phyloP scores from a whole-genome alignment of 1,139 yeast genomes.

The Hemisphaericaspora lyxosophila region DNA sequence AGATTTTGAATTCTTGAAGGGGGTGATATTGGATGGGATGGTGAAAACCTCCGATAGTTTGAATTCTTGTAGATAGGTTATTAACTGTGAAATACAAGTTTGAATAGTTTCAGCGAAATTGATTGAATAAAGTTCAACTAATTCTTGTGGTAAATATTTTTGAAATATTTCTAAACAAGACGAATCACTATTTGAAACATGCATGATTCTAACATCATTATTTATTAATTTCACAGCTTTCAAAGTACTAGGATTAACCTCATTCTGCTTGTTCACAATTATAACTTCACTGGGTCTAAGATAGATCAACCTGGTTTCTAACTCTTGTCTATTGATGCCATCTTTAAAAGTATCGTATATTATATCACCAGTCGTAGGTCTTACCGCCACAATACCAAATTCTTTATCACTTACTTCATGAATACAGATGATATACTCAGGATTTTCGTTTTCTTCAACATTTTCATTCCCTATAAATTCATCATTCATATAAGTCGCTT shows the following conservation, averaged over 20 bases:
- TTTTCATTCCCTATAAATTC: slow-evolving; percentile 32
- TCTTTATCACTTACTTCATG: slow-evolving; percentile 17
- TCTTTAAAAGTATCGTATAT: slow-evolving; percentile 68
- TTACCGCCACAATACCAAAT: slow-evolving; percentile 62
- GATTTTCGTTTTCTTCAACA: slow-evolving; percentile 17
- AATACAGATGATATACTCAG: slow-evolving; percentile 34
- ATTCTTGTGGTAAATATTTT: slow-evolving; percentile 15
- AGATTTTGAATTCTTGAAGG: slow-evolving; percentile 48
- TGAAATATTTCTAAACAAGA: slow-evolving; percentile 1
- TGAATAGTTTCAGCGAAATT: slow-evolving; percentile 29
- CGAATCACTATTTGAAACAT: slow-evolving; percentile 7
- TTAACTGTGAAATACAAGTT: slow-evolving; percentile 48
- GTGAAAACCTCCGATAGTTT: slow-evolving; percentile 57
- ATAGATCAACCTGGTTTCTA: slow-evolving; percentile 74
- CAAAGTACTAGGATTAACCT: slow-evolving; percentile 26
- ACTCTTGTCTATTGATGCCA: slow-evolving; percentile 49
- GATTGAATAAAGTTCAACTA: slow-evolving; percentile 26
- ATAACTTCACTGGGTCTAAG: slow-evolving; percentile 73
- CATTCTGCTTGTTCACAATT: slow-evolving; percentile 34
- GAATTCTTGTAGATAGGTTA: slow-evolving; percentile 61
- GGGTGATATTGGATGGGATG: slow-evolving; percentile 44
- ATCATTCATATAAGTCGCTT: slow-evolving; percentile 79
- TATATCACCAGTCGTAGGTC: slow-evolving; percentile 77
- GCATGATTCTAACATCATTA: slow-evolving; percentile 15
- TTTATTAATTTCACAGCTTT: slow-evolving; percentile 19